Conservation (phyloP, 2,329 filamentous ascomycete species). For the Fonsecaea multimorphosa region DNA sequence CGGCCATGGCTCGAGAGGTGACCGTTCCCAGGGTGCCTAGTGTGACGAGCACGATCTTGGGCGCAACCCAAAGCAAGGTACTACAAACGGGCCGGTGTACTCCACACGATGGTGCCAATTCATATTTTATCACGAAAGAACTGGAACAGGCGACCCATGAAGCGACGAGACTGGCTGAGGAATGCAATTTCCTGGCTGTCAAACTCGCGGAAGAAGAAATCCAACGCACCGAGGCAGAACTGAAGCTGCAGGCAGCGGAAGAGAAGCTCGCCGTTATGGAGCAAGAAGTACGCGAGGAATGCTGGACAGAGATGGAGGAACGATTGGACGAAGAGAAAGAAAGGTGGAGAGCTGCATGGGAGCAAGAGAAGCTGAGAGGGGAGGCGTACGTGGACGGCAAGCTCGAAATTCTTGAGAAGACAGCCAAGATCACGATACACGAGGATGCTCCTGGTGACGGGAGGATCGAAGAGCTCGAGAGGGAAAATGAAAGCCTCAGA, state of each 20-base stretch:
- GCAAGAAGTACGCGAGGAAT: constrained; percentile 85
- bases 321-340: constrained; percentile 75
- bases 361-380: constrained; percentile 67
- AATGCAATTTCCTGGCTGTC: constrained; percentile 75
- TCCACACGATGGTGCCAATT: constrained; percentile 51
- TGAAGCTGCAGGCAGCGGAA: constrained; percentile 70
- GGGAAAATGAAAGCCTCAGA: constrained; percentile 73
- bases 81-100: constrained; percentile 52
- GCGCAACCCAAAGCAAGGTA: constrained; percentile 33
- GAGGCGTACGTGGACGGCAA: constrained; percentile 90
- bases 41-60: constrained; percentile 72
- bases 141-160: constrained; percentile 83
- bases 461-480: constrained; percentile 66
- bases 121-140: constrained; percentile 65
- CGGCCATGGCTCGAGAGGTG: constrained; percentile 87
- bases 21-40: constrained; percentile 89
- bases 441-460: constrained; percentile 62
- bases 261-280: constrained; percentile 75
- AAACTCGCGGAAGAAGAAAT: constrained; percentile 74
- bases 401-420: constrained; percentile 70
- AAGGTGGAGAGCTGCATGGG: constrained; percentile 80
- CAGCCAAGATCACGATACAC: constrained; percentile 48
- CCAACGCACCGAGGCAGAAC: constrained; percentile 72
- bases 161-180: constrained; percentile 76
- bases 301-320: constrained; percentile 82